Evolutionary conservation across 2,329 filamentous ascomycete genomes (phyloP).

Genomic region (Ascomycota sp.): DNA sequence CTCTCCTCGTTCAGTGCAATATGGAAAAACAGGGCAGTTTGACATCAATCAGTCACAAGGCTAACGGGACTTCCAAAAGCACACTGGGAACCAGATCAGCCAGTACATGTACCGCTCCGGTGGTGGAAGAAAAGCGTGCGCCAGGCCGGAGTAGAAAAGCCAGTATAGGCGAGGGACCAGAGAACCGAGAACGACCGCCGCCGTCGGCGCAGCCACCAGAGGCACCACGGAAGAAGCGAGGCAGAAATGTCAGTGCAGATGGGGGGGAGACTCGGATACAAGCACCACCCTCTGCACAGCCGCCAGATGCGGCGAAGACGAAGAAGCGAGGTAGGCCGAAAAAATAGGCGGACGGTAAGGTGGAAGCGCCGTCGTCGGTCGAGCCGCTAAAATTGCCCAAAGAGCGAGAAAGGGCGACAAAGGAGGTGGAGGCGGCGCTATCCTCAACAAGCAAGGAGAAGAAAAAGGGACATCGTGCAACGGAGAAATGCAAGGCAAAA

Average conservation of each 20-base stretch:
- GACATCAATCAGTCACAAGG: too few relatives aligned
- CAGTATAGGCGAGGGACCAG: conserved; percentile 4
- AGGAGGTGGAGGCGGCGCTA: neutral
- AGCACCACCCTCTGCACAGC: too few relatives aligned
- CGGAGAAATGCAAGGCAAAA: conserved; percentile 1
- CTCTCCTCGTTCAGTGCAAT: conserved; percentile 50
- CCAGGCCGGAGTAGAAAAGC: conserved; percentile 15
- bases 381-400: too few relatives aligned
- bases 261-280: too few relatives aligned
- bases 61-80: neutral
- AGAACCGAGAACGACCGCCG: conserved; percentile 14
- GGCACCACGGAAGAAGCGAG: conserved; percentile 17
- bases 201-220: conserved; percentile 11
- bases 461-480: too few relatives aligned
- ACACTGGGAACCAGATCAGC: neutral
- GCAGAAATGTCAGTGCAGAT: too few relatives aligned
- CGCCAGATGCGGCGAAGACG: too few relatives aligned
- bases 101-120: neutral
- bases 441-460: too few relatives aligned
- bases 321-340: too few relatives aligned
- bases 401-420: conserved; percentile 1
- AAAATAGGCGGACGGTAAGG: too few relatives aligned
- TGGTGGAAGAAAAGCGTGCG: conserved; percentile 7
- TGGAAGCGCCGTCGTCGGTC: too few relatives aligned
- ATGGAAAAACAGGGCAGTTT: conserved; percentile 26